phyloP scores from a whole-genome alignment of 495 filamentous ascomycete species.

The Xylaria curta region DNA sequence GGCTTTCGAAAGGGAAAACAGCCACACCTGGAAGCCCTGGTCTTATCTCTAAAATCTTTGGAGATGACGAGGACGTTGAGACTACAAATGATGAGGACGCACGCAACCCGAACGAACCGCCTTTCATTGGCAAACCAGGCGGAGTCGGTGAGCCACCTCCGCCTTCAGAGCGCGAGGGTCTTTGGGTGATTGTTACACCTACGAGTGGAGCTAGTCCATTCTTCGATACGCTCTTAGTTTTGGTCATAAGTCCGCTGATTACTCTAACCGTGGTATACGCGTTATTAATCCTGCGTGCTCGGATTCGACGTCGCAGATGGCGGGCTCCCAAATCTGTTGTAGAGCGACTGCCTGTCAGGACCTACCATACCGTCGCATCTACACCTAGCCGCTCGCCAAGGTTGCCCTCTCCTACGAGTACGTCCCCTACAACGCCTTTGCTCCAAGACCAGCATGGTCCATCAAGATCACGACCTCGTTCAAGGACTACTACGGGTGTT shows the following conservation, averaged over 20 bases:
- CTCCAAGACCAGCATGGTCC: conserved; percentile 63
- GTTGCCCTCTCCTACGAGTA: conserved; percentile 59
- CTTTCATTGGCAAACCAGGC: conserved; percentile 27
- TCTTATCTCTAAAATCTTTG: conserved; percentile 54
- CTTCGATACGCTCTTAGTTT: conserved; percentile 91
- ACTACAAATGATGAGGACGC: conserved; percentile 33
- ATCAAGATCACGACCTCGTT: conserved; percentile 64
- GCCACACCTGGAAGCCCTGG: conserved; percentile 36
- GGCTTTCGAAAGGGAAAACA: conserved; percentile 33
- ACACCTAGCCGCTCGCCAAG: conserved; percentile 65
- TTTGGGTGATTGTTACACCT: conserved; percentile 95
- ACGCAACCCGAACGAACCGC: conserved; percentile 21
- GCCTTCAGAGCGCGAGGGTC: conserved; percentile 68
- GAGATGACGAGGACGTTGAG: conserved; percentile 50
- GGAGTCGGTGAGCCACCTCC: conserved; percentile 25
- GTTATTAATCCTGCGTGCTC: conserved; percentile 83
- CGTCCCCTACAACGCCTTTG: conserved; percentile 79
- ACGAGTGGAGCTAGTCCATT: conserved; percentile 92
- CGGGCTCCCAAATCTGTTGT: conserved; percentile 95
- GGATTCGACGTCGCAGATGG: conserved; percentile 90
- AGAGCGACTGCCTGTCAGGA: conserved; percentile 90
- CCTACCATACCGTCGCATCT: conserved; percentile 82
- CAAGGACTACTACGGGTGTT: conserved; percentile 68
- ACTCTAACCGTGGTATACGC: conserved; percentile 94
- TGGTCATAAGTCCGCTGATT: conserved; percentile 90